Conservation (phyloP, 1,284 basidiomycete genomes). For the Cryptococcus sp. region DNA sequence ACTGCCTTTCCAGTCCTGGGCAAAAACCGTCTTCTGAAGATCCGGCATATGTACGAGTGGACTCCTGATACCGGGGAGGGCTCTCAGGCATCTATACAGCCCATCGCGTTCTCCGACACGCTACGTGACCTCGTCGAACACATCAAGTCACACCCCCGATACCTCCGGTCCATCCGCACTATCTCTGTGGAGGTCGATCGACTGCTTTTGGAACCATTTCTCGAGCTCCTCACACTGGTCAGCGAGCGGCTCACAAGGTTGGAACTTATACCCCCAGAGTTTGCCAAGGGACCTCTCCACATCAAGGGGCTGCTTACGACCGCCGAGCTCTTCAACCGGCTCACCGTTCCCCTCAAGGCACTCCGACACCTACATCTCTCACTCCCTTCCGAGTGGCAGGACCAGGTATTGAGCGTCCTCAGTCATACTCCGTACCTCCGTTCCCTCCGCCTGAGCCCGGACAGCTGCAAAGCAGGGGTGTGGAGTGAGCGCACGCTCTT, state of each 20-base stretch:
- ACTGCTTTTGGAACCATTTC: conserved; percentile 1
- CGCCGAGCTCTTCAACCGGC: background rate
- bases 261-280: conserved; percentile 8
- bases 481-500: background rate
- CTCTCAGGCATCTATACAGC: background rate
- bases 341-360: background rate
- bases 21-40: conserved; percentile 2
- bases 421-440: background rate
- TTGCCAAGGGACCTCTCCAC: background rate
- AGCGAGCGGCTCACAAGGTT: conserved; percentile 4
- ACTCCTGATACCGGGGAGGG: background rate
- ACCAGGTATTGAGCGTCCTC: background rate
- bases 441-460: conserved; percentile 3
- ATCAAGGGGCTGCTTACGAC: background rate
- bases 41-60: conserved; percentile 10
- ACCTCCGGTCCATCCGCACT: conserved; percentile 5
- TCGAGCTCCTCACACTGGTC: conserved; percentile 7
- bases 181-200: conserved; percentile 16
- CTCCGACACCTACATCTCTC: conserved; percentile 5
- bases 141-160: conserved; percentile 1
- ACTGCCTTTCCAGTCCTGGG: conserved; percentile 2
- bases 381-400: conserved; percentile 8
- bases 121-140: background rate
- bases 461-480: background rate
- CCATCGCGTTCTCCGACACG: background rate